Evolutionary conservation across 495 filamentous ascomycete genomes (phyloP).

Genomic region (Neurospora sp.): DNA sequence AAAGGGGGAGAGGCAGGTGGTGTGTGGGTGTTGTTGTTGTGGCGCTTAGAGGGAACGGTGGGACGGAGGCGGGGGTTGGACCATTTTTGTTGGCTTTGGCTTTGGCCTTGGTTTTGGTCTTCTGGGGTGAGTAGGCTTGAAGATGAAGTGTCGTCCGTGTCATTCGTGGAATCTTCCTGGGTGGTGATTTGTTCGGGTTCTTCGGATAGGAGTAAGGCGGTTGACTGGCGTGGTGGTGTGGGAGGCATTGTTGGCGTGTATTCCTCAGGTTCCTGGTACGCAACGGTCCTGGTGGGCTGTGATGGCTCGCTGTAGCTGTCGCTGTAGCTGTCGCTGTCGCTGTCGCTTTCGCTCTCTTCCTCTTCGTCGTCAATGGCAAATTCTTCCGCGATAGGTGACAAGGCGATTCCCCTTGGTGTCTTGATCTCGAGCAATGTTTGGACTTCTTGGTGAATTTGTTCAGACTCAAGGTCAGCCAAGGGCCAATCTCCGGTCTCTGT

Average conservation of each 20-base stretch:
- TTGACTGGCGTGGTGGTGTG: not conserved
- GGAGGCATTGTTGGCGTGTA: not conserved
- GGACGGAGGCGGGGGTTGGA: not conserved
- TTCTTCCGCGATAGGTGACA: not conserved
- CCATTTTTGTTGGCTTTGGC: not conserved
- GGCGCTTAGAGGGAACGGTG: not conserved
- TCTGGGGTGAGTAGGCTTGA: not conserved
- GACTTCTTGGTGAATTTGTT: not conserved
- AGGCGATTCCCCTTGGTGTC: not conserved
- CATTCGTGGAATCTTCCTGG: not conserved
- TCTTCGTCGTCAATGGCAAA: not conserved
- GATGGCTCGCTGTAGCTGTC: too few species aligned
- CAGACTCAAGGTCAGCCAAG: not conserved
- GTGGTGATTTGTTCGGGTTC: not conserved
- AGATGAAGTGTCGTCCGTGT: not conserved
- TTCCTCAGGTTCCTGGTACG: not conserved
- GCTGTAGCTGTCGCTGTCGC: not conserved
- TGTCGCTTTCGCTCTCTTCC: not conserved
- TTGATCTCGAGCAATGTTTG: not conserved
- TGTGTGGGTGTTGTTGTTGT: not conserved
- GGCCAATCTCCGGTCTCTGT: not conserved
- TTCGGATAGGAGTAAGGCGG: not conserved
- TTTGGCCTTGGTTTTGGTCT: not conserved
- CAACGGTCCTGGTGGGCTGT: not conserved
- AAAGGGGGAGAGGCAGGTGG: not conserved